Evolutionary conservation across 805 yeast species (phyloP).

Genomic region (Candida dendrica): DNA sequence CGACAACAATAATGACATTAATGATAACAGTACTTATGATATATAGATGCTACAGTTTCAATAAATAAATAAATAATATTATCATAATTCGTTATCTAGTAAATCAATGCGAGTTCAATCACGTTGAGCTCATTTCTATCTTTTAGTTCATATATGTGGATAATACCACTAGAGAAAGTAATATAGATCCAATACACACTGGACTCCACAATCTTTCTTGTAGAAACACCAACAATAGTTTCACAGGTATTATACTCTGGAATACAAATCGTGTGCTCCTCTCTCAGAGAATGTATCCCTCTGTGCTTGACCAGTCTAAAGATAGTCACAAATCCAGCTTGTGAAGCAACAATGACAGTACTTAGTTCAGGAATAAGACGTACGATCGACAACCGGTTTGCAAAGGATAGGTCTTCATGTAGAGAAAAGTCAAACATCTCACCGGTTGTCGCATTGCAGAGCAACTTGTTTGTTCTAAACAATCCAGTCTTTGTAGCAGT

Average conservation of each 20-base stretch:
- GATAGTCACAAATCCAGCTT: slow-evolving; percentile 34
- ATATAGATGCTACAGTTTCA: too few species aligned
- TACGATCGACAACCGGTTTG: slow-evolving; percentile 23
- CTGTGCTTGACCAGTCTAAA: slow-evolving; percentile 35
- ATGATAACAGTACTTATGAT: too few species aligned
- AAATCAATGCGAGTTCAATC: neutral
- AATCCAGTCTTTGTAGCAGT: slow-evolving; percentile 38
- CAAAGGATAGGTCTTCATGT: slow-evolving; percentile 6
- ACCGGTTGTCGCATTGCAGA: slow-evolving; percentile 41
- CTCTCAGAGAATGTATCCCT: slow-evolving; percentile 35
- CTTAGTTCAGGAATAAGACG: slow-evolving; percentile 31
- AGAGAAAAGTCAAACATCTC: slow-evolving; percentile 30
- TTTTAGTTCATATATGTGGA: neutral
- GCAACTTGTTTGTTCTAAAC: slow-evolving; percentile 35
- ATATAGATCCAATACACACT: slow-evolving; percentile 1
- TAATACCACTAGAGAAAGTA: neutral
- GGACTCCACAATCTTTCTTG: slow-evolving; percentile 4
- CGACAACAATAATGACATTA: too few species aligned
- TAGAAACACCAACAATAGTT: slow-evolving; percentile 8
- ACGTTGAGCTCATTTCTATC: neutral
- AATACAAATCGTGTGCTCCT: slow-evolving; percentile 30
- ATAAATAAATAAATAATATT: too few species aligned
- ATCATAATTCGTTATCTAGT: too few species aligned
- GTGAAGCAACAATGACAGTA: slow-evolving; percentile 35
- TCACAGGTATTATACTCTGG: slow-evolving; percentile 11